These are phyloP conservation scores for Triangularia setosa DNA, from an alignment of 2,329 filamentous ascomycete species.

Conservation along the genomic window DNA sequence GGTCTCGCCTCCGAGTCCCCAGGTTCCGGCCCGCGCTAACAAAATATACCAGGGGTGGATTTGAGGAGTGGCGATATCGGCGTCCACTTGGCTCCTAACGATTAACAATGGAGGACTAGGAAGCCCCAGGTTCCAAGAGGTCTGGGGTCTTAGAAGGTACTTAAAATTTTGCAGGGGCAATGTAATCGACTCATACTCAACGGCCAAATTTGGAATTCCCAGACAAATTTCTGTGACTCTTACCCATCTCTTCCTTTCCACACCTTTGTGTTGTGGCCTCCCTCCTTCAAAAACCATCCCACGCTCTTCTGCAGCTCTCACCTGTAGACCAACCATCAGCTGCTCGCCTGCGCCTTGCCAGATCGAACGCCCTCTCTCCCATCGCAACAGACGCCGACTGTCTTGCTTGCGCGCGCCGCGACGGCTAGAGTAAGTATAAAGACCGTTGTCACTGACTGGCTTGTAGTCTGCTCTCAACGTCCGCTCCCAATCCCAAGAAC, in stretches of 20 bases:
- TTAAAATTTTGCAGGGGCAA: slow-evolving; percentile 22
- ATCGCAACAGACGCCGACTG: neutral
- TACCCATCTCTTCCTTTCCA: slow-evolving; percentile 6
- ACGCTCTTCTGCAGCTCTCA: neutral
- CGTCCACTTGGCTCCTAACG: neutral
- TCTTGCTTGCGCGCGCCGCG: neutral
- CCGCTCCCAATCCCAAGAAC: slow-evolving; percentile 17
- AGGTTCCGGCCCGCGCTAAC: neutral
- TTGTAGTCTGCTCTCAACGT: slow-evolving; percentile 23
- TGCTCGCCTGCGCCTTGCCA: slow-evolving; percentile 13
- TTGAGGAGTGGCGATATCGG: neutral
- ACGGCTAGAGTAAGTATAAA: slow-evolving; percentile 23
- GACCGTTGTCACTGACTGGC: slow-evolving; percentile 20
- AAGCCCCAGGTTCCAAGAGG: slow-evolving; percentile 1
- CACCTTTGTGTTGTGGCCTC: slow-evolving; percentile 1
- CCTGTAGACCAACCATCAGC: slow-evolving; percentile 16
- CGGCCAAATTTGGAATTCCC: slow-evolving; percentile 20
- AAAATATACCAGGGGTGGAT: neutral
- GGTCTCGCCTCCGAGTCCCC: neutral
- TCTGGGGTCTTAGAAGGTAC: neutral
- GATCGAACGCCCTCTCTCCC: neutral
- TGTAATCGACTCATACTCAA: slow-evolving; percentile 13
- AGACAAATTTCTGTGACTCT: slow-evolving; percentile 23
- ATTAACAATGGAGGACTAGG: neutral
- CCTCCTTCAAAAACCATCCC: slow-evolving; percentile 4